Evolutionary conservation across 2,329 filamentous ascomycete species (phyloP).

Genomic region (Ascochyta rabiei): DNA sequence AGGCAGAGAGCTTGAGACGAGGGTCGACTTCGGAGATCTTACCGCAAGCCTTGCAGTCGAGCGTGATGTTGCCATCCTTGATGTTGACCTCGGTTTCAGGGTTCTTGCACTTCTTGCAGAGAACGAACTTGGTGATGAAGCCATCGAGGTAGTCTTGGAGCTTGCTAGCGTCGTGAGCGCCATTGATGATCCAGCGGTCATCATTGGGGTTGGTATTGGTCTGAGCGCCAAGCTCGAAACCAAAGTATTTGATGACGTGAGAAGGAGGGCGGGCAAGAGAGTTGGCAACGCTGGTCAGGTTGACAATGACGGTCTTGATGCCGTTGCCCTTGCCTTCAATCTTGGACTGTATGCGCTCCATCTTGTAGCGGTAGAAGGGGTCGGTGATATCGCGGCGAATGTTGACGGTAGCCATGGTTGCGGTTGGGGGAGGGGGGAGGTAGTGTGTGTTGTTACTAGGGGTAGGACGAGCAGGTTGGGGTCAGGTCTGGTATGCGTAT

Average conservation of each 20-base stretch:
- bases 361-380: conserved; percentile 99
- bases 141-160: conserved; percentile 98
- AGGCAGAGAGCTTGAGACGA: conserved; percentile 93
- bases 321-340: conserved; percentile 99
- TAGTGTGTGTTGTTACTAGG: conserved; percentile 29
- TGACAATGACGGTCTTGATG: conserved; percentile 98
- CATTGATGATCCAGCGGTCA: conserved; percentile 99
- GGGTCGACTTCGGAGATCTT: conserved; percentile 90
- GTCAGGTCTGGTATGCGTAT: conserved; percentile 51
- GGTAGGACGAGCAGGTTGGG: conserved; percentile 10
- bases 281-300: conserved; percentile 89
- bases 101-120: conserved; percentile 99
- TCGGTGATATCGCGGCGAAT: conserved; percentile 96
- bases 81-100: conserved; percentile 95
- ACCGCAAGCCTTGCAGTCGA: conserved; percentile 99
- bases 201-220: conserved; percentile 97
- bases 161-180: conserved; percentile 91
- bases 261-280: conserved; percentile 90
- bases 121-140: conserved; percentile 98
- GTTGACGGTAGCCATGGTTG: conserved; percentile 96
- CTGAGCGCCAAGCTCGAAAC: conserved; percentile 97
- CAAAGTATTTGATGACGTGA: conserved; percentile 99
- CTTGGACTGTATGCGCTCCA: conserved; percentile 98
- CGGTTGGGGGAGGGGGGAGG: conserved; percentile 52
- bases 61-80: conserved; percentile 88